Evolutionary conservation across 306 rosid genomes (phyloP).

Genomic region (Quercus glauca): DNA sequence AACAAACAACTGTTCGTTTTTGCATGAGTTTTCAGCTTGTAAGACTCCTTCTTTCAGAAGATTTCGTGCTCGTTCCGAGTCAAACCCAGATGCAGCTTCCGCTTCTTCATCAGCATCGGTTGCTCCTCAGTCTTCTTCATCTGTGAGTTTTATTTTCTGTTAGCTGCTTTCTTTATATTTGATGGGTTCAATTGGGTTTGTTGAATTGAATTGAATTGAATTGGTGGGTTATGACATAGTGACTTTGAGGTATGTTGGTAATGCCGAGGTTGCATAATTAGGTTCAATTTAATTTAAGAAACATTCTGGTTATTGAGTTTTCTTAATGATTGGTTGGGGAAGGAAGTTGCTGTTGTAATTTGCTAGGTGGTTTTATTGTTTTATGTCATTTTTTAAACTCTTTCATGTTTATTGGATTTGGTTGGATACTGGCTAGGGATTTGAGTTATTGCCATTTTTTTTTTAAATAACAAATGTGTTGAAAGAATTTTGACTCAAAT

Average conservation of each 20-base stretch:
- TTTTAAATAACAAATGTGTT: neutral
- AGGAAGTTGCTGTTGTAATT: neutral
- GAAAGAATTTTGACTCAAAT: neutral
- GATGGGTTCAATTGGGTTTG: neutral
- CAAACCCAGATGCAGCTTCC: constrained; percentile 32
- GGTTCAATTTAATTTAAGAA: neutral
- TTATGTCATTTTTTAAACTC: too few species aligned
- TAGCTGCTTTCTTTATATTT: neutral
- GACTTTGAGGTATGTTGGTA: neutral
- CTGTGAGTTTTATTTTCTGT: constrained; percentile 30
- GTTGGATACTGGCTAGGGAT: neutral
- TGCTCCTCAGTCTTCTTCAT: constrained; percentile 26
- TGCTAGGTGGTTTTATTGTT: neutral
- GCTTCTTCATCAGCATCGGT: constrained; percentile 41
- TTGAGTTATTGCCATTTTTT: neutral
- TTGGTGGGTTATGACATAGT: too few species aligned
- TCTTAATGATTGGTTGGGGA: neutral
- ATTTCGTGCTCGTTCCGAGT: constrained; percentile 40
- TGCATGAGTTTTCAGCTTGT: constrained; percentile 22
- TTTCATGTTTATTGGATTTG: neutral
- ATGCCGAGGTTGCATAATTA: neutral
- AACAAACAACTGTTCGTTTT: constrained; percentile 10
- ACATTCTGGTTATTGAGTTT: neutral
- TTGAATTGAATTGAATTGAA: too few species aligned
- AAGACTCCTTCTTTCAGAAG: constrained; percentile 30